A percentile compares a stretch with the other conserved stretches of the same genome.
Conservation (phyloP, 768 basidiomycete species). For the Porpolomopsis calyptriformis region DNA sequence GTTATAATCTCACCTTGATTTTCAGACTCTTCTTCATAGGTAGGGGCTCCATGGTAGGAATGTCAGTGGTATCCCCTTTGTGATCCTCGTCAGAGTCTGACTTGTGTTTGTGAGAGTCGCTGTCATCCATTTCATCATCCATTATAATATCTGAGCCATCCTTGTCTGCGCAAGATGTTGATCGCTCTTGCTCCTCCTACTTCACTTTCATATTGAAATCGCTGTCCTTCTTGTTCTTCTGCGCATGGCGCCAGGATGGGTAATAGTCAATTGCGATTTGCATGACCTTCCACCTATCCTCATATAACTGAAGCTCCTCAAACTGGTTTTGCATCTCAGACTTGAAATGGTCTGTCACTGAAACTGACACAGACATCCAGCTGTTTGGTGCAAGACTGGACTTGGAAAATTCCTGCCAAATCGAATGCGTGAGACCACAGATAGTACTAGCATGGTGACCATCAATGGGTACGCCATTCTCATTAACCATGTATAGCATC, state of each 20-base stretch:
- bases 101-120: no score
- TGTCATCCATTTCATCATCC: no score
- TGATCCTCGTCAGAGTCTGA: no score
- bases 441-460: slow-evolving; percentile 5
- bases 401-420: not conserved
- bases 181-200: no score
- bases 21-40: no score
- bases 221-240: no score
- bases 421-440: not conserved
- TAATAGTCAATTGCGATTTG: slow-evolving; percentile 12
- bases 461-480: slow-evolving; percentile 6
- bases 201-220: no score
- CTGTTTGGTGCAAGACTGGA: not conserved
- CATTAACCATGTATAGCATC: slow-evolving; percentile 8
- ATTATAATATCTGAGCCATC: no score
- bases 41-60: no score
- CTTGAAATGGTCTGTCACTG: slow-evolving; percentile 2
- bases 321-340: slow-evolving; percentile 11
- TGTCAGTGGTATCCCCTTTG: no score
- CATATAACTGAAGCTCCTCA: slow-evolving; percentile 13
- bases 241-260: slow-evolving; percentile 9
- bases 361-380: not conserved
- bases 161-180: no score
- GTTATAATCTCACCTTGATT: no score
- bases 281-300: slow-evolving; percentile 15